phyloP scores from a whole-genome alignment of 257 asterid genomes.

The Solanum pimpinellifolium region DNA sequence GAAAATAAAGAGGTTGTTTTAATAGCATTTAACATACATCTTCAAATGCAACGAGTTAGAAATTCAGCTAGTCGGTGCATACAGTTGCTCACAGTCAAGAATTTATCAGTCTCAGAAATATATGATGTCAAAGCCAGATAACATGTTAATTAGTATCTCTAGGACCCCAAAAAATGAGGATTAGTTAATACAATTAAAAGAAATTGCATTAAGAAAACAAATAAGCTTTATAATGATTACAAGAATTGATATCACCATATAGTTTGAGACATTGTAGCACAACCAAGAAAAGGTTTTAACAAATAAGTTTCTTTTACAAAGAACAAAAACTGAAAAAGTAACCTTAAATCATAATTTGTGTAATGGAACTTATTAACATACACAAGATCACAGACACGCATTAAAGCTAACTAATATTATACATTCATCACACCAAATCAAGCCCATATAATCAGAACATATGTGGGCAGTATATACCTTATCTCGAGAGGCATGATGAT shows the following conservation, averaged over 20 bases:
- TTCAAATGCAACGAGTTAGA: neutral
- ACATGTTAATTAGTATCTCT: neutral
- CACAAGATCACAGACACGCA: neutral
- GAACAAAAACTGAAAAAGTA: neutral
- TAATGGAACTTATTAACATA: neutral
- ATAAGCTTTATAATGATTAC: neutral
- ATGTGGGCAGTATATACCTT: slow-evolving; percentile 35
- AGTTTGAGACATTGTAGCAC: neutral
- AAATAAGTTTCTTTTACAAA: neutral
- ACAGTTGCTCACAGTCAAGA: neutral
- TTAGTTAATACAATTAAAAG: neutral
- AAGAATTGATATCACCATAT: neutral
- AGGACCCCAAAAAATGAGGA: neutral
- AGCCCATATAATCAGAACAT: neutral
- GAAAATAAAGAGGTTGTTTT: neutral
- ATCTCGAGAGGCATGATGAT: slow-evolving; percentile 30
- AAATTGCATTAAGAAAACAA: neutral
- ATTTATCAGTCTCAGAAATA: neutral
- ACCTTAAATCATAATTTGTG: neutral
- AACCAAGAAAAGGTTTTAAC: neutral
- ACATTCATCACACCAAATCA: neutral
- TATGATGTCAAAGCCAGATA: neutral
- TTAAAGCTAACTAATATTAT: neutral
- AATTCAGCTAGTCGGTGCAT: neutral
- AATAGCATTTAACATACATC: neutral